Conservation (phyloP, 2,329 filamentous ascomycete genomes). For the Ceratocystis lukuohia region DNA sequence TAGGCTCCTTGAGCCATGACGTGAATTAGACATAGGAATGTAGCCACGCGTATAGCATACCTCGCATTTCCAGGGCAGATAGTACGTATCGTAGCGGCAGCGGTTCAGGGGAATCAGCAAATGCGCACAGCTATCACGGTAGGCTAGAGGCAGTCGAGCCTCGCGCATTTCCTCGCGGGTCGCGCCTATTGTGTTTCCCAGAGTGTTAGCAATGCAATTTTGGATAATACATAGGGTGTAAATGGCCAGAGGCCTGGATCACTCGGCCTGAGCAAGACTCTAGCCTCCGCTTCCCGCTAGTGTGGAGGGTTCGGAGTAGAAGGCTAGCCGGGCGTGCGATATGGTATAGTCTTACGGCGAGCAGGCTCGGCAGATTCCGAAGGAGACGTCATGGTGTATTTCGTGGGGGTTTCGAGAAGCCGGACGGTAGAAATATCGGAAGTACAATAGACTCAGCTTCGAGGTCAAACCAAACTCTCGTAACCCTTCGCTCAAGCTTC, state of each 20-base stretch:
- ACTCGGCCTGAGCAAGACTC: neutral
- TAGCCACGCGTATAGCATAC: conserved; percentile 39
- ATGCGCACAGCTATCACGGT: conserved; percentile 91
- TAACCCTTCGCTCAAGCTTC: no score
- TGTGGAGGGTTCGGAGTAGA: neutral
- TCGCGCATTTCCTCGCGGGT: conserved; percentile 89
- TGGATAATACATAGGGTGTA: neutral
- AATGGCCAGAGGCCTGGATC: neutral
- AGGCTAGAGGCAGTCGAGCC: conserved; percentile 72
- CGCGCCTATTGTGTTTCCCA: conserved; percentile 39
- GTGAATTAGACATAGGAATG: neutral
- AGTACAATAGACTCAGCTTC: no score
- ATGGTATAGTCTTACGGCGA: conserved; percentile 8
- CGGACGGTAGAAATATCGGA: no score
- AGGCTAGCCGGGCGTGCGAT: neutral
- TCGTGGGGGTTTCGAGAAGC: neutral
- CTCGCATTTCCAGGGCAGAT: conserved; percentile 94
- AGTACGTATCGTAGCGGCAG: conserved; percentile 84
- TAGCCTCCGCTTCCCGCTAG: neutral
- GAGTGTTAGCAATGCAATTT: neutral
- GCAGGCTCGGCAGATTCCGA: conserved; percentile 8
- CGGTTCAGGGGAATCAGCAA: conserved; percentile 91
- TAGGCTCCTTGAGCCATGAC: neutral
- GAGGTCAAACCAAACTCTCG: no score
- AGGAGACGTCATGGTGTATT: conserved; percentile 1